phyloP scores from a whole-genome alignment of 2,329 filamentous ascomycete species.

The Stagonosporopsis tanaceti region DNA sequence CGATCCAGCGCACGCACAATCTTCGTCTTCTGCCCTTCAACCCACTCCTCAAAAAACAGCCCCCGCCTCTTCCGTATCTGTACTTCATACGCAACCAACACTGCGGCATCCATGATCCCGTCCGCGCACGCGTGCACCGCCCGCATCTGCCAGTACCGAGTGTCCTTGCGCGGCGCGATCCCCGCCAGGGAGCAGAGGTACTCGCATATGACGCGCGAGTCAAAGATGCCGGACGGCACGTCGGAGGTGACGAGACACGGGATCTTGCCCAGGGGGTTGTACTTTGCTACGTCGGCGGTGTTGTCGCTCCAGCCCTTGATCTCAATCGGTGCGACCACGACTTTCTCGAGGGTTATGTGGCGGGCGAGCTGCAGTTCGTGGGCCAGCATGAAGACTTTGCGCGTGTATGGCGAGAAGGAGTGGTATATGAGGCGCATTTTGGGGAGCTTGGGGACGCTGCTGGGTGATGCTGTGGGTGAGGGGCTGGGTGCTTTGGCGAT shows the following conservation, averaged over 20 bases:
- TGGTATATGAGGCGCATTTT: conserved; percentile 46
- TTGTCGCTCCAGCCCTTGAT: conserved; percentile 44
- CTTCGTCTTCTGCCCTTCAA: conserved; percentile 40
- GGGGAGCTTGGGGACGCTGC: conserved; percentile 14
- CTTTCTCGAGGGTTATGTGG: conserved; percentile 39
- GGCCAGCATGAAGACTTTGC: conserved; percentile 42
- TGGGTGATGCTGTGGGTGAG: background rate
- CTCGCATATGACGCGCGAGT: conserved; percentile 42
- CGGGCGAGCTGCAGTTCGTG: conserved; percentile 35
- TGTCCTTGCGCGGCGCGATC: conserved; percentile 22
- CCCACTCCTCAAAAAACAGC: conserved; percentile 38
- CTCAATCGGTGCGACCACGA: conserved; percentile 40
- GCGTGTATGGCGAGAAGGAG: conserved; percentile 34
- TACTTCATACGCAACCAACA: conserved; percentile 39
- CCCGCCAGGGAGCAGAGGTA: conserved; percentile 30
- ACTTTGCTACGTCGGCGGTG: conserved; percentile 34
- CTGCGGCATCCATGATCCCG: conserved; percentile 41
- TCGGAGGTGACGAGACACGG: conserved; percentile 37
- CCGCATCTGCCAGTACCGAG: conserved; percentile 31
- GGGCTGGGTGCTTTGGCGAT: conserved; percentile 25
- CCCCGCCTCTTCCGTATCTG: conserved; percentile 35
- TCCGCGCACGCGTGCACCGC: conserved; percentile 39
- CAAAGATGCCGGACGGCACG: conserved; percentile 38
- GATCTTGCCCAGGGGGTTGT: conserved; percentile 44
- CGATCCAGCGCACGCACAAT: conserved; percentile 35